Conservation (phyloP, 2,329 filamentous ascomycete species). For the Remersonia thermophila region DNA sequence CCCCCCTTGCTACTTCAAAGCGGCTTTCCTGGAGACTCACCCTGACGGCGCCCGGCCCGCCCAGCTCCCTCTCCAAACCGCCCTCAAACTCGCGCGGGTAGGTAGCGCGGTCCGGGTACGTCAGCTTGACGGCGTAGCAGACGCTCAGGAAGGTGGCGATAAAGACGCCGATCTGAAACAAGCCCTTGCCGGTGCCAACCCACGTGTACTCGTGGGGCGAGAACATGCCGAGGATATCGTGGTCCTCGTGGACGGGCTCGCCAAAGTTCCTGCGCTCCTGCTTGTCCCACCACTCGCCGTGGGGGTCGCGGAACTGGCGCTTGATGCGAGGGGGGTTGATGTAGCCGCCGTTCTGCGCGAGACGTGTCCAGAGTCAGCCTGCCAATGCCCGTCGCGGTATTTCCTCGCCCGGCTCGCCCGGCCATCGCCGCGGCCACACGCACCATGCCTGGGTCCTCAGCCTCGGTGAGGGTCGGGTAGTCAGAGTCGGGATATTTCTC, state of each 20-base stretch:
- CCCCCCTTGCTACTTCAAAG: not conserved
- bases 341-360: conserved; percentile 65
- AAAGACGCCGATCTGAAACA: conserved; percentile 57
- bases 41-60: conserved; percentile 52
- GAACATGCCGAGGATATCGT: conserved; percentile 85
- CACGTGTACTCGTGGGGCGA: conserved; percentile 83
- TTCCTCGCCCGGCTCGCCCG: not conserved
- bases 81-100: conserved; percentile 59
- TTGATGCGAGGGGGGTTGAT: conserved; percentile 69
- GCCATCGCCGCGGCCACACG: conserved; percentile 12
- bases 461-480: conserved; percentile 36
- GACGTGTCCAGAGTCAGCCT: conserved; percentile 16
- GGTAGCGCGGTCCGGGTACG: conserved; percentile 61
- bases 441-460: conserved; percentile 56
- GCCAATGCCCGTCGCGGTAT: too few species aligned
- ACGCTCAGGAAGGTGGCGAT: conserved; percentile 50
- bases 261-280: conserved; percentile 96
- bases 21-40: conserved; percentile 36
- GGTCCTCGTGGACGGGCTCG: conserved; percentile 92
- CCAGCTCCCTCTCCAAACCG: conserved; percentile 63
- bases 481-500: conserved; percentile 41
- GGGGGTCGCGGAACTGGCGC: conserved; percentile 83
- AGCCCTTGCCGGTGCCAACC: conserved; percentile 55
- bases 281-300: conserved; percentile 93
- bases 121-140: conserved; percentile 52